Evolutionary conservation across 176 grass and related monocot genomes (phyloP), one percentile per base, ranked within the genome.

Genomic region (Triticum monococcum): DNA sequence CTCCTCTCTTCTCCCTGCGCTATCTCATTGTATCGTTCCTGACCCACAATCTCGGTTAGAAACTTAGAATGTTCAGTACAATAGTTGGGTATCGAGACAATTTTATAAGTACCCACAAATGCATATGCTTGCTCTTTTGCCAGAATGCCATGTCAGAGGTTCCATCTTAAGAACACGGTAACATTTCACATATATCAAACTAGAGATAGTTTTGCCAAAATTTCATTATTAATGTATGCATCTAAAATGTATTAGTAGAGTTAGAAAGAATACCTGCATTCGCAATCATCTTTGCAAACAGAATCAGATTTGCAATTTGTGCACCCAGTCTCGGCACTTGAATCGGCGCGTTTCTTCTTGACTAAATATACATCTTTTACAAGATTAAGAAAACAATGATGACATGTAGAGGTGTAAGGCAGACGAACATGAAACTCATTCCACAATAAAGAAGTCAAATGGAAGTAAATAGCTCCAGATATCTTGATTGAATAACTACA

Each of bases 281-380:
- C 97, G 72, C 97, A 98, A 75, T 96, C 90, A 67, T 94, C 94
- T 87, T 91, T 94, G 82, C 97, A 98, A 60, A 75, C 92, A 64
- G 93, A 98, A 89, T 94, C 90, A 31, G 92, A 78, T 79, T 74
- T 74, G 79, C 97, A 98, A 48, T 92, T 87, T 41, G 86, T 96
- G 87, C 97, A 96, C 35, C 97, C 97, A 77, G 82, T 88, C 87
- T 95, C 91, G 14, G 83, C 66, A 84, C 90, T 88, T 64, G 81
- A 81, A 83, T 88, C 62, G 32, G 45, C 81, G 36, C 97, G 88
- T 79, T 98, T 98, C 90, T 90, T 98, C 88, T 98, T 98, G 37
- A 98, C 87, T 87, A 95, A 86, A 93, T 98, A 98, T 63, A 98
- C 82, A 94, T 98, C 97, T 98, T 86, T 89, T 41, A 72, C 56